Evolutionary conservation across 345 rosid species (phyloP), one percentile per base, ranked within the genome.

Genomic region (Eutrema yunnanense): DNA sequence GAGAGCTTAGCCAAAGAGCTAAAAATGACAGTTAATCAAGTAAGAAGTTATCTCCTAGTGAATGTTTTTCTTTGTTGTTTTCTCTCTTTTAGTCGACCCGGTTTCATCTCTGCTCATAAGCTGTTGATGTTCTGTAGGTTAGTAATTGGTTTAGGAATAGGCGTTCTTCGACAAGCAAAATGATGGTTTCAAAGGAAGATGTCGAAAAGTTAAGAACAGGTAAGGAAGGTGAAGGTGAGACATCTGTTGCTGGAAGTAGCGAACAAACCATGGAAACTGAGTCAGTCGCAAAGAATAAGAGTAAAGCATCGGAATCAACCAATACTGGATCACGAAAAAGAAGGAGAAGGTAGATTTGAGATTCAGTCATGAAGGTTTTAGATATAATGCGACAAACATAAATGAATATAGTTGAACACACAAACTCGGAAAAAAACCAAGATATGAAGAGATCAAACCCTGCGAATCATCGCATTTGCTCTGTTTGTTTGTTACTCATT

Each of bases 111-210:
- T 22, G 41, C 52, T 42, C 54, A 38, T 9, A n/a, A 64, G 60
- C 60, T 55, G 49, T 26, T 62, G 67, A 16, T 68, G 41, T 38
- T 52, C 6, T 62, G 26, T 86, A 92, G 97, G 96, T 95, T 74
- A 69, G 32, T 61, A 92, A 84, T 71, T 95, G 99, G 99, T 92
- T 95, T 49, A 87, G 49, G 69, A 84, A 92, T 82, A 71, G 87
- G 61, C 96, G 99, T 11, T 65, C 82, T 44, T 50, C 84, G 0
- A 63, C 76, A 34, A 81, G 49, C 49, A 72, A 70, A 59, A 66
- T 19, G 50, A 65, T 40, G 41, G 62, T 60, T 69, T 56, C 78
- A 43, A 70, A 56, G 62, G 83, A 67, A 65, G 75, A 62, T 22
- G 62, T 68, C 0, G 62, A 63, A 10, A 63, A 63, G 61, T 69